A percentile compares a stretch with the other conserved stretches of the same genome.
Evolutionary conservation across 2,329 filamentous ascomycete species (phyloP).

Genomic region (Microdochium bolleyi): DNA sequence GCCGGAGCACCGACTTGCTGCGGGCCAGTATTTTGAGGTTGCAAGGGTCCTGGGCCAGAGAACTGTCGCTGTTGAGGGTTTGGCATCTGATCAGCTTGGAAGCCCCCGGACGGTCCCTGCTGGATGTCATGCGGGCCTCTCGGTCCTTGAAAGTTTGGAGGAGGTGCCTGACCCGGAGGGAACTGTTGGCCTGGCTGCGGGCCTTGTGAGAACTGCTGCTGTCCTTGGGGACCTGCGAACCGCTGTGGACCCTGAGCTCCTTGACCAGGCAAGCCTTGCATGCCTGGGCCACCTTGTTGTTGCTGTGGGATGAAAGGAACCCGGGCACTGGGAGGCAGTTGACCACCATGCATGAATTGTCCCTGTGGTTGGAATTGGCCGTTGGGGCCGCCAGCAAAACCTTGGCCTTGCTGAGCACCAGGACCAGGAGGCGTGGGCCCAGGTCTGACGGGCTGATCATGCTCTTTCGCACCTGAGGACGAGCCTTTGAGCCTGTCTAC

Average conservation of each 20-base stretch:
- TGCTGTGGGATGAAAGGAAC: not conserved
- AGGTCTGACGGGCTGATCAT: not conserved
- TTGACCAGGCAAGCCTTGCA: not conserved
- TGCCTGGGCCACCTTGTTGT: not conserved
- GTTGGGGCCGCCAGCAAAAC: not conserved
- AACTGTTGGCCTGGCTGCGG: not conserved
- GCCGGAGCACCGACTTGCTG: not conserved
- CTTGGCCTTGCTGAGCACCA: not conserved
- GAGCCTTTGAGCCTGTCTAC: not conserved
- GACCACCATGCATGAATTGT: not conserved
- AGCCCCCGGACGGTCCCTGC: not conserved
- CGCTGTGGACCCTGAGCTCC: not conserved
- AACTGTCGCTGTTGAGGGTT: not conserved
- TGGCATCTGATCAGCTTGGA: not conserved
- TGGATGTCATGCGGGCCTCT: not conserved
- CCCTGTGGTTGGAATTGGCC: not conserved
- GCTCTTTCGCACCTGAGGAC: not conserved
- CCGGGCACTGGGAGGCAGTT: not conserved
- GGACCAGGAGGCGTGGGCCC: not conserved
- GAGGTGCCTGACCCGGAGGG: not conserved
- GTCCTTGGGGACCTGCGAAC: not conserved
- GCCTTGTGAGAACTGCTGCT: not conserved
- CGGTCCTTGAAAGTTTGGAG: not conserved
- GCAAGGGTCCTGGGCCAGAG: not conserved
- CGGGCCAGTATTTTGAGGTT: not conserved